These are phyloP conservation scores for Cordyceps fumosorosea DNA, from an alignment of 2,329 filamentous ascomycete species.

Conservation along the genomic window DNA sequence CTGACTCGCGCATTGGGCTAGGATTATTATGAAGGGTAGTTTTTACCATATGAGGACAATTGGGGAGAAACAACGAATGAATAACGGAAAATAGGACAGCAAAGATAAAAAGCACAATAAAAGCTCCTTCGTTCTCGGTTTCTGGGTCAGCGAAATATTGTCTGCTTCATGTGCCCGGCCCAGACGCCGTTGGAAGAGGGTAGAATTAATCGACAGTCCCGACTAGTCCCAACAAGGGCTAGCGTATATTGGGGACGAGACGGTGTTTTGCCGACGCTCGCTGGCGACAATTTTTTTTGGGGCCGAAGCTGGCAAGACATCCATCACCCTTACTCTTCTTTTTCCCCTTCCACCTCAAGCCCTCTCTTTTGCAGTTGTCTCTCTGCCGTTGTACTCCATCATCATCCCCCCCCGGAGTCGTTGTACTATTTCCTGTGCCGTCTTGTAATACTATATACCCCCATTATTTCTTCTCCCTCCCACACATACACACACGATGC, in stretches of 20 bases:
- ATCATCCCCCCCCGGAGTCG: slow-evolving; percentile 2
- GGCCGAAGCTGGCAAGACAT: slow-evolving; percentile 16
- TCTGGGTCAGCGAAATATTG: neutral
- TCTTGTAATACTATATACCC: slow-evolving; percentile 24
- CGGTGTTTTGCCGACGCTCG: slow-evolving; percentile 34
- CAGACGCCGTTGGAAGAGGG: slow-evolving; percentile 8
- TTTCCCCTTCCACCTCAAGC: slow-evolving; percentile 15
- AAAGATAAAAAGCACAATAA: neutral
- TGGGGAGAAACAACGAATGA: neutral
- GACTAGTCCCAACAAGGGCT: neutral
- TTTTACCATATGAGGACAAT: neutral
- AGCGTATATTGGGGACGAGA: slow-evolving; percentile 14
- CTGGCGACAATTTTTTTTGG: slow-evolving; percentile 36
- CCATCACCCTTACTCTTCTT: slow-evolving; percentile 15
- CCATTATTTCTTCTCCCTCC: slow-evolving; percentile 22
- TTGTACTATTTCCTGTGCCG: slow-evolving; percentile 15
- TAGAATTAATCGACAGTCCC: slow-evolving; percentile 7
- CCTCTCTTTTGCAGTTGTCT: slow-evolving; percentile 14
- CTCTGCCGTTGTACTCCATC: slow-evolving; percentile 13
- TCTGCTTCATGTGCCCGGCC: neutral
- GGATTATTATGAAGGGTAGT: neutral
- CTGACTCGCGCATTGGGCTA: neutral
- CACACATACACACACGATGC: slow-evolving; percentile 60
- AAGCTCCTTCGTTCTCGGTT: neutral
- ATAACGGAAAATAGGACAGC: neutral